A percentile compares a stretch with the other conserved stretches of the same genome.
phyloP scores from a whole-genome alignment of 768 basidiomycete genomes.

The Leccinum ochraceum region DNA sequence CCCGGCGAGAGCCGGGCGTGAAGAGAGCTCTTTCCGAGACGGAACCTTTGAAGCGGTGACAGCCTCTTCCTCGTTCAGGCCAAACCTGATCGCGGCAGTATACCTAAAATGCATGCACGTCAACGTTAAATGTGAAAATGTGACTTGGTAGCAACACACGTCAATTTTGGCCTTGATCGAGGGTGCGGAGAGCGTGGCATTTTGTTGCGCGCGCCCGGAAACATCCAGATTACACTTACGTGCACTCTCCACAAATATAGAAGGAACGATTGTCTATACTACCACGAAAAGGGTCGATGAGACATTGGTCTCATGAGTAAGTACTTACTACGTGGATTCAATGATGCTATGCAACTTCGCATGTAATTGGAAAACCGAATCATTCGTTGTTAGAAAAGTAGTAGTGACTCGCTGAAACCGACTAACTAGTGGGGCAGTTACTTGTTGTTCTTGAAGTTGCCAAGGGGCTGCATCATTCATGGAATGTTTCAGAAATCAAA shows the following conservation, averaged over 20 bases:
- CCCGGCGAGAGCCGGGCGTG: background rate
- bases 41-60: constrained; percentile 10
- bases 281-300: constrained; percentile 14
- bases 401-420: too few relatives aligned
- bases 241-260: constrained; percentile 16
- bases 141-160: background rate
- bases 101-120: background rate
- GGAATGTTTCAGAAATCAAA: background rate
- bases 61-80: background rate
- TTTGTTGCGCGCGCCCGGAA: background rate
- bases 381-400: background rate
- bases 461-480: background rate
- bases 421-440: too few relatives aligned
- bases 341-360: too few relatives aligned
- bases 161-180: background rate
- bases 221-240: constrained; percentile 12
- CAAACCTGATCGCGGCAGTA: background rate
- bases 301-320: constrained; percentile 2
- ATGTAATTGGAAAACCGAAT: background rate
- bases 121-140: constrained; percentile 1
- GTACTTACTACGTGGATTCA: background rate
- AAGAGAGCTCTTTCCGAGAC: constrained; percentile 1
- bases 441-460: too few relatives aligned
- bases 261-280: too few relatives aligned
- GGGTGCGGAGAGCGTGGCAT: constrained; percentile 5